These are phyloP conservation scores for Debaryomyces maramus DNA, from an alignment of 805 yeast species.

Conservation along the genomic window DNA sequence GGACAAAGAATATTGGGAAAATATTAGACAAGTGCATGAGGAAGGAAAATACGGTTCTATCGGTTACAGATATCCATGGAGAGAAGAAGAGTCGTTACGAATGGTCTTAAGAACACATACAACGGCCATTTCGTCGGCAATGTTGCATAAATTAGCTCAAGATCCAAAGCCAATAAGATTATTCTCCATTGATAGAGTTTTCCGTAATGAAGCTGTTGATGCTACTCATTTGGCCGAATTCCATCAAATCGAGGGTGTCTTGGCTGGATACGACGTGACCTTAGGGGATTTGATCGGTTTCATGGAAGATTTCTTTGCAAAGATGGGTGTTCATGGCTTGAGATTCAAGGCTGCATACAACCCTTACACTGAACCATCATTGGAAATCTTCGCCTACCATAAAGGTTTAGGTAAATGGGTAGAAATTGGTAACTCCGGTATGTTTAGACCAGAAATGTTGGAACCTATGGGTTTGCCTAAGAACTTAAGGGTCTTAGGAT, in stretches of 20 bases:
- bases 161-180: constrained; percentile 88
- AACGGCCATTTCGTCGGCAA: constrained; percentile 86
- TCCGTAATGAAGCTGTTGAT: constrained; percentile 99
- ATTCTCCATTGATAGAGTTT: constrained; percentile 96
- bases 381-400: constrained; percentile 97
- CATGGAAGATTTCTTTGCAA: constrained; percentile 94
- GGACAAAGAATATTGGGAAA: constrained; percentile 75
- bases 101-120: constrained; percentile 97
- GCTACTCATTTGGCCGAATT: constrained; percentile 99
- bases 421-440: constrained; percentile 98
- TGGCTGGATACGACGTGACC: constrained; percentile 93
- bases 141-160: constrained; percentile 83
- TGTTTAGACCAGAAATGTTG: constrained; percentile 99
- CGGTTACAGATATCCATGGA: constrained; percentile 99
- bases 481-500: constrained; percentile 91
- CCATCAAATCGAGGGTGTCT: constrained; percentile 98
- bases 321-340: constrained; percentile 95
- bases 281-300: constrained; percentile 96
- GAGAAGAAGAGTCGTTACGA: constrained; percentile 81
- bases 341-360: constrained; percentile 99
- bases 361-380: constrained; percentile 98
- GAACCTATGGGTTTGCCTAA: constrained; percentile 97
- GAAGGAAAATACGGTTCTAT: constrained; percentile 90
- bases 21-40: constrained; percentile 82
- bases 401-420: constrained; percentile 95